A percentile compares a stretch with the other conserved stretches of the same genome.
Evolutionary conservation across 139 green algal species (phyloP).

Genomic region (Chlorella sorokiniana): DNA sequence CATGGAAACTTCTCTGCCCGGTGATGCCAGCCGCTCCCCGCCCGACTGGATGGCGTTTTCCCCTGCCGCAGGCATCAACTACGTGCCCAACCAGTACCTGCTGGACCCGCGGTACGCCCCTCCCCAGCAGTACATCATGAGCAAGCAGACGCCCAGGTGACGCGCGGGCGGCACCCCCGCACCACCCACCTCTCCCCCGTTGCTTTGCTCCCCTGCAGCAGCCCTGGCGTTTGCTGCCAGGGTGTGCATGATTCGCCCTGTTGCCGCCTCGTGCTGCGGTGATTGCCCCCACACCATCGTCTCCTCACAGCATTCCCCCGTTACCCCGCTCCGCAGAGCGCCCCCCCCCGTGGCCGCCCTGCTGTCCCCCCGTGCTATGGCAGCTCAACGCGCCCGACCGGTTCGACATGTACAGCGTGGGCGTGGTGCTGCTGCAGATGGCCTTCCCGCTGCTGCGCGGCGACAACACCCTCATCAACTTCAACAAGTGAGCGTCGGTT

Average conservation of each 20-base stretch:
- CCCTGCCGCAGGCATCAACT: constrained; percentile 84
- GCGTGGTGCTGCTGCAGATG: constrained; percentile 79
- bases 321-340: constrained; percentile 22
- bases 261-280: no score
- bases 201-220: no score
- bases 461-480: constrained; percentile 78
- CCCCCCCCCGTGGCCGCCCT: constrained; percentile 81
- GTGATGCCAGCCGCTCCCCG: no score
- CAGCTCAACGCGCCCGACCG: constrained; percentile 82
- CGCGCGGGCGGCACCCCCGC: not conserved
- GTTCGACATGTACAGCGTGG: constrained; percentile 91
- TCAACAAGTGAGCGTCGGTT: constrained; percentile 52
- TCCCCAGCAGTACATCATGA: constrained; percentile 95
- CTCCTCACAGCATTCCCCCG: not conserved
- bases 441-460: constrained; percentile 74
- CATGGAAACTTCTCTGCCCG: no score
- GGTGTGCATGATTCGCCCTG: no score
- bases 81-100: constrained; percentile 92
- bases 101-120: constrained; percentile 90
- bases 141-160: constrained; percentile 49
- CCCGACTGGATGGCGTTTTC: not conserved
- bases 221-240: no score
- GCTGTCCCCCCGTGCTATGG: constrained; percentile 90
- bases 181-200: no score
- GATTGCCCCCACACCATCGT: no score